A percentile compares a stretch with the other conserved stretches of the same genome.
These are phyloP conservation scores for Cicer arietinum DNA, from an alignment of 306 rosid species.

Conservation along the genomic window DNA sequence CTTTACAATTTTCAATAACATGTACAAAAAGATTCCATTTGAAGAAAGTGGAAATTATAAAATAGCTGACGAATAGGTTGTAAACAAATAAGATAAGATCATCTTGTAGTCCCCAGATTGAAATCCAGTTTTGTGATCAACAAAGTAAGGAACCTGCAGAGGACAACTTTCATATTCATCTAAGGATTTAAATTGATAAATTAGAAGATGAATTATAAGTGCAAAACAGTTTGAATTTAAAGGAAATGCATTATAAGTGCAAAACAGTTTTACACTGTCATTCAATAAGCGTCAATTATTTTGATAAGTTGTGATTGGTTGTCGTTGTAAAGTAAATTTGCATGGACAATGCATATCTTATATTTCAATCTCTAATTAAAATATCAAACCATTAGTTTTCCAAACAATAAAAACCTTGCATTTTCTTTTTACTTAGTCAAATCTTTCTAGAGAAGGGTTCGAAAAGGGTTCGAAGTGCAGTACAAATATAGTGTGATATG, in stretches of 20 bases:
- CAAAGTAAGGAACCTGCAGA: conserved; percentile 76
- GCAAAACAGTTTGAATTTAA: no score
- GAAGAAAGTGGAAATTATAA: conserved; percentile 20
- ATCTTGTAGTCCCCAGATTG: conserved; percentile 68
- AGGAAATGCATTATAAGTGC: no score
- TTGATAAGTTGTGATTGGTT: no score
- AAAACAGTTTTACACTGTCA: no score
- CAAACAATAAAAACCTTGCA: background rate
- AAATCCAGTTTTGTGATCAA: conserved; percentile 80
- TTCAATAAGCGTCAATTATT: no score
- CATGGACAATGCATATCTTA: no score
- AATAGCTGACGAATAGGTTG: conserved; percentile 63
- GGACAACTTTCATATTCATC: conserved; percentile 25
- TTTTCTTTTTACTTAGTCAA: background rate
- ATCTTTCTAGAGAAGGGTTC: background rate
- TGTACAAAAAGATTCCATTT: conserved; percentile 16
- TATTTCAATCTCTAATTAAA: no score
- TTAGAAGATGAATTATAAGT: background rate
- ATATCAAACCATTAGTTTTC: background rate
- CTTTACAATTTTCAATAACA: conserved; percentile 24
- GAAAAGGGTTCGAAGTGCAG: background rate
- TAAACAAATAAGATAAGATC: conserved; percentile 73
- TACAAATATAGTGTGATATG: conserved; percentile 9
- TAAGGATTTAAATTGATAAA: conserved; percentile 34
- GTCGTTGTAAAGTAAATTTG: no score